Base-by-base conservation (phyloP, 2,329 filamentous ascomycete species). In the Phialemoniopsis sp. region DNA sequence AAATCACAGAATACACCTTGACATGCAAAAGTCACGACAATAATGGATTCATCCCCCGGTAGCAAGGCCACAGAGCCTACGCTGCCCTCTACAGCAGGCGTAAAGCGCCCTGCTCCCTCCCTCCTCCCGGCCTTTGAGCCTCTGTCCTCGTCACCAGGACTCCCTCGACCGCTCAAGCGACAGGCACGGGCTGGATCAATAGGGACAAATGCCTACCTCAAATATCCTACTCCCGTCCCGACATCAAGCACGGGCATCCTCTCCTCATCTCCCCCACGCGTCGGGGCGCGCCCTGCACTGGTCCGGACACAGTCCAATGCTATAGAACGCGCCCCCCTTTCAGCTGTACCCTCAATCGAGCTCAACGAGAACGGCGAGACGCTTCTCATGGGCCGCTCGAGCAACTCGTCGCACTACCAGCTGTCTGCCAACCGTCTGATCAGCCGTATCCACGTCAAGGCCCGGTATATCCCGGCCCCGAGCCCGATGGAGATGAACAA, bases 351-450 rank as follows among this genome's bases (percentile, higher is more conserved):
- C n/a, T 81, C 82, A 16, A 72, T 97, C 46, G 80, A 87, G 58
- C 78, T 97, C 14, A 82, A 83, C 39, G 84, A 82, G 49, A 88
- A 86, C 63, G 90, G 91, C 47, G 87, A 95, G 53, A 70, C 81
- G 13, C 67, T 95, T 28, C 75, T 85, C 45, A 93, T 98, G 85
- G 93, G 93, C 47, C 80, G 93, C 49, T 96, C 90, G 6, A 95
- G 88, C 67, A 91, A 89, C 63, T 95, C 90, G 13, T 95, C 89
- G n/a, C 82, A 96, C 58, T 93, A 91, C 61, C 91, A 96, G 64
- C 76, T 98, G 13, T 93, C 93, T 18, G 81, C 88, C 51, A 95
- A 95, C 66, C 87, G 89, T 34, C 79, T 94, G 43, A 89, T 98
- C 46, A 97, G 93, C 55, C 85, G 93, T 56, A 80, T 97, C 17